A percentile compares a stretch with the other conserved stretches of the same genome.
phyloP scores from a whole-genome alignment of 805 yeast species.

The Saccharomycopsis sp. region DNA sequence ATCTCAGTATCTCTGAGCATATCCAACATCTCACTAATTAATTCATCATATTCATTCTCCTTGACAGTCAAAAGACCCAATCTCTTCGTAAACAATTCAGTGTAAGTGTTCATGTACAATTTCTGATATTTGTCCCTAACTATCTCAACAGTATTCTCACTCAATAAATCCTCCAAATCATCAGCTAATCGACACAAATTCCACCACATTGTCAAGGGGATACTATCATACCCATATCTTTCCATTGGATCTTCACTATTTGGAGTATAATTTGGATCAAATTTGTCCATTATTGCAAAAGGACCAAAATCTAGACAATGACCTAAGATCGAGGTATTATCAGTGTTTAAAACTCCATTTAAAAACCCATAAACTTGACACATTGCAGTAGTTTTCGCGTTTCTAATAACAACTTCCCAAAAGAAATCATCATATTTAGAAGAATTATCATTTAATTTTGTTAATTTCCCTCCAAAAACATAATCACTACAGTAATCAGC shows the following conservation, averaged over 20 bases:
- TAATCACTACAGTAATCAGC: constrained; percentile 69
- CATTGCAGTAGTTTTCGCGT: constrained; percentile 69
- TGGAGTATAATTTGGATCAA: constrained; percentile 76
- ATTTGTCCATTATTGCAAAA: constrained; percentile 81
- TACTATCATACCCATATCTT: constrained; percentile 75
- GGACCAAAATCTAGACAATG: constrained; percentile 93
- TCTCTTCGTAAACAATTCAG: constrained; percentile 51
- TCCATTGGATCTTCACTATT: constrained; percentile 74
- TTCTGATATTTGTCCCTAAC: constrained; percentile 62
- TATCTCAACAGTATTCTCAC: constrained; percentile 58
- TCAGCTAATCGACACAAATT: constrained; percentile 82
- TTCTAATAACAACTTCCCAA: constrained; percentile 61
- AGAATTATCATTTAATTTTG: constrained; percentile 24
- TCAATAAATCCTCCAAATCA: constrained; percentile 71
- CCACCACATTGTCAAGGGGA: constrained; percentile 91
- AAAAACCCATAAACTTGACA: constrained; percentile 92
- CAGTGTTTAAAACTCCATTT: constrained; percentile 93
- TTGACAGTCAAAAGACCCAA: constrained; percentile 51
- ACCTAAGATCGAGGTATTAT: constrained; percentile 86
- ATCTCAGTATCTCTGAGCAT: constrained; percentile 54
- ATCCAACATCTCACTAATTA: constrained; percentile 55
- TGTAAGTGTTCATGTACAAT: constrained; percentile 52
- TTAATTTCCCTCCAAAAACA: constrained; percentile 33
- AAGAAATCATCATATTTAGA: constrained; percentile 57
- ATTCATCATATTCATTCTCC: constrained; percentile 33